phyloP scores from a whole-genome alignment of 2,329 filamentous ascomycete genomes.

The Sarocladiaceae sp. region DNA sequence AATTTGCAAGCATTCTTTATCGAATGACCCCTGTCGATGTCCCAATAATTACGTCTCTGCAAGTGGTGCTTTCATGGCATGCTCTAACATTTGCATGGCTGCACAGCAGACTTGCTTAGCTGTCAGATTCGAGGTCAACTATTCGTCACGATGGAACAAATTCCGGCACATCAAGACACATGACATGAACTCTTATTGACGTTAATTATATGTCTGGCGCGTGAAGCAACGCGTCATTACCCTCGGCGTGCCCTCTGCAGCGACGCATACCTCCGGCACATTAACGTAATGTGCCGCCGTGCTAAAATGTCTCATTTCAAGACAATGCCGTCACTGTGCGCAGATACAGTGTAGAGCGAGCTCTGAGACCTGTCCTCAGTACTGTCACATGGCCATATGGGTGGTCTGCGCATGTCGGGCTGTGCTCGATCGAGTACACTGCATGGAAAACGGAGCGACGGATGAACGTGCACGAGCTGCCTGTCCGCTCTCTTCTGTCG shows the following conservation, averaged over 20 bases:
- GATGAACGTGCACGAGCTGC: too few relatives aligned
- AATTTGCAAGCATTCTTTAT: too few relatives aligned
- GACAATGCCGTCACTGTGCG: neutral
- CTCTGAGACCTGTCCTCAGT: neutral
- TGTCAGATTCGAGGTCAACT: too few relatives aligned
- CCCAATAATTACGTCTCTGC: too few relatives aligned
- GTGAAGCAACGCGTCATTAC: neutral
- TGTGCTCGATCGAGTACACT: neutral
- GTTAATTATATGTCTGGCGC: neutral
- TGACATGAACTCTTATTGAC: neutral
- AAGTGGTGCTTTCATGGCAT: too few relatives aligned
- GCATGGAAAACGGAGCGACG: neutral
- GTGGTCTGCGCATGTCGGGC: neutral
- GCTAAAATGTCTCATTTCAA: neutral
- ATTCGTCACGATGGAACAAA: too few relatives aligned
- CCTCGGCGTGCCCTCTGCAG: neutral
- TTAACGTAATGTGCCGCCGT: neutral
- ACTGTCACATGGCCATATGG: neutral
- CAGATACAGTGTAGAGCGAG: neutral
- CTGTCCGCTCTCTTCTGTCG: too few relatives aligned
- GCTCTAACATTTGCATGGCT: too few relatives aligned
- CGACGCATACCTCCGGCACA: neutral
- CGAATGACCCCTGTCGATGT: too few relatives aligned
- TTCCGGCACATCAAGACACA: too few relatives aligned
- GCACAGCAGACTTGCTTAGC: too few relatives aligned